These are phyloP conservation scores for Sporothrix brasiliensis DNA, from an alignment of 2,329 filamentous ascomycete species.

Conservation along the genomic window DNA sequence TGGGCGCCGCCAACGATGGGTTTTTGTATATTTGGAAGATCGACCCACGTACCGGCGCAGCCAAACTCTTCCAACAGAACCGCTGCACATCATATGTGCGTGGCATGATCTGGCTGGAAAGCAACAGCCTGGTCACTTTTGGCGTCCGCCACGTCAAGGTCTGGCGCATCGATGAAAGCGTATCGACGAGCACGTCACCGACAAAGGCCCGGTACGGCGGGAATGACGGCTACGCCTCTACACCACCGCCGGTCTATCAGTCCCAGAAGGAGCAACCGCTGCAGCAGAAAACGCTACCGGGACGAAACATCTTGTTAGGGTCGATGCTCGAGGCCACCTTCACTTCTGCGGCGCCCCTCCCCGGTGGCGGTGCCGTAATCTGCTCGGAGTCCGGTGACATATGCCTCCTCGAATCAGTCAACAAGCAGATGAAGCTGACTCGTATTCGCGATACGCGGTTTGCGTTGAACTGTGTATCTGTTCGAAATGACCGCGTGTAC, in stretches of 20 bases:
- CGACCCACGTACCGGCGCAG: conserved; percentile 77
- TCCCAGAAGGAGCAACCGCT: conserved; percentile 21
- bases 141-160: conserved; percentile 91
- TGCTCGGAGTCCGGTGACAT: conserved; percentile 87
- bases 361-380: conserved; percentile 73
- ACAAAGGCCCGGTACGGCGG: conserved; percentile 60
- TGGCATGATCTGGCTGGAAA: conserved; percentile 89
- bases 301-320: conserved; percentile 85
- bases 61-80: conserved; percentile 80
- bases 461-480: conserved; percentile 66
- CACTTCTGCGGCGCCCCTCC: conserved; percentile 72
- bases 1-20: conserved; percentile 88
- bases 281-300: conserved; percentile 70
- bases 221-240: conserved; percentile 50
- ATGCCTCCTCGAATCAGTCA: conserved; percentile 81
- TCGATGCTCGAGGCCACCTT: conserved; percentile 82
- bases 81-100: conserved; percentile 87
- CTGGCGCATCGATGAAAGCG: conserved; percentile 77
- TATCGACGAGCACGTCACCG: conserved; percentile 50
- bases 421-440: conserved; percentile 69
- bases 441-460: conserved; percentile 70
- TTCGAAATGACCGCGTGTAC: conserved; percentile 63
- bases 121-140: conserved; percentile 75
- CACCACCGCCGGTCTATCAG: conserved; percentile 42
- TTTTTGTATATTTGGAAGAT: conserved; percentile 91